phyloP scores from a whole-genome alignment of 2,329 filamentous ascomycete species.

The Ceratocystis diversiconidia region DNA sequence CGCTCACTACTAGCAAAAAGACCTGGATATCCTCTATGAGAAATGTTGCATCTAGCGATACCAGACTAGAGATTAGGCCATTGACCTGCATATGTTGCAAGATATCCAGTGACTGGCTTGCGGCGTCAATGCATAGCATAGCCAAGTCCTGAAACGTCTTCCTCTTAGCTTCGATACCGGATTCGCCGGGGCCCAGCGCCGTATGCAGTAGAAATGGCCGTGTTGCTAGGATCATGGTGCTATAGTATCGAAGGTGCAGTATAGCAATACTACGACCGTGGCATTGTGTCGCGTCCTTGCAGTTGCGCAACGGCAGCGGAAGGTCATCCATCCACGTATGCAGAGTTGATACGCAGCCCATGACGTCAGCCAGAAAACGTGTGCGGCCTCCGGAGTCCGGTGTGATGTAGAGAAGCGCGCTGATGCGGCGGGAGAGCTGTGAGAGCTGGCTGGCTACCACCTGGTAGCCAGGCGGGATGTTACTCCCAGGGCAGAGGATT shows the following conservation, averaged over 20 bases:
- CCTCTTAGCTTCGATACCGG: conserved; percentile 19
- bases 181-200: conserved; percentile 16
- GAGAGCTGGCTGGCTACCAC: conserved; percentile 21
- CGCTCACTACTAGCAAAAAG: conserved; percentile 20
- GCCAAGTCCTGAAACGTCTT: conserved; percentile 20
- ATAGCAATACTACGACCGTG: conserved; percentile 22
- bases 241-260: conserved; percentile 20
- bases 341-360: conserved; percentile 19
- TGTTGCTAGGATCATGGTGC: conserved; percentile 17
- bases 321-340: conserved; percentile 21
- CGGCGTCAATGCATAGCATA: conserved; percentile 21
- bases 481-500: conserved; percentile 22
- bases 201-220: conserved; percentile 21
- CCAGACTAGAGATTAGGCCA: conserved; percentile 21
- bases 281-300: conserved; percentile 19
- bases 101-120: conserved; percentile 19
- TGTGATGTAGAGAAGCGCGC: conserved; percentile 9
- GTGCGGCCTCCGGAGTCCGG: not conserved
- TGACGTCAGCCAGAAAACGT: conserved; percentile 19
- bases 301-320: conserved; percentile 21
- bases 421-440: conserved; percentile 20
- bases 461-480: conserved; percentile 23
- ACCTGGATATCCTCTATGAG: conserved; percentile 22
- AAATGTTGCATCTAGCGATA: conserved; percentile 21
- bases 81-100: conserved; percentile 20